Evolutionary conservation across 1,139 yeast genomes (phyloP).

Genomic region (Geotrichum fermentans): DNA sequence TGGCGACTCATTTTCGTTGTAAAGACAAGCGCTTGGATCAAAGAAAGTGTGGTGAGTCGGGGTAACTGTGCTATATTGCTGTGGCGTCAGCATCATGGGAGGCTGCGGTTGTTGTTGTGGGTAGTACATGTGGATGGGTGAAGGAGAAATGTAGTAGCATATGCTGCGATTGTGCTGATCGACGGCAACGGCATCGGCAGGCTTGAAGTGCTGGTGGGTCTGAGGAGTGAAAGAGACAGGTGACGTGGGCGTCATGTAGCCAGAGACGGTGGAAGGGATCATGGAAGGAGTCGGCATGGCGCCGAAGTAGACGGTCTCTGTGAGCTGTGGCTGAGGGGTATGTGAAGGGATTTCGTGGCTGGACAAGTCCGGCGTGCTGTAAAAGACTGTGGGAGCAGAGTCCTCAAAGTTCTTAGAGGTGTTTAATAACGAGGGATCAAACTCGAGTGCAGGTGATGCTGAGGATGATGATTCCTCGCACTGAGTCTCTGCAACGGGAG

Average conservation of each 20-base stretch:
- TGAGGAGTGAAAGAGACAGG: background rate
- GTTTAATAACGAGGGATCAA: slow-evolving; percentile 6
- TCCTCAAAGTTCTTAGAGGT: slow-evolving; percentile 8
- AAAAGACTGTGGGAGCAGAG: background rate
- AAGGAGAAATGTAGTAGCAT: slow-evolving; percentile 6
- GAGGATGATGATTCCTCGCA: too few relatives aligned
- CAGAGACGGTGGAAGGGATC: slow-evolving; percentile 1
- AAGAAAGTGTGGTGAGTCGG: background rate
- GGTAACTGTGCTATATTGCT: slow-evolving; percentile 1
- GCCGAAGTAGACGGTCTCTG: slow-evolving; percentile 5
- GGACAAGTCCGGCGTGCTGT: slow-evolving; percentile 6
- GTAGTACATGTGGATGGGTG: slow-evolving; percentile 2
- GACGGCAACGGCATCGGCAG: background rate
- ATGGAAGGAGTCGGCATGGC: slow-evolving; percentile 10
- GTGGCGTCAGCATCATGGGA: slow-evolving; percentile 8
- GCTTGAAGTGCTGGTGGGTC: slow-evolving; percentile 1
- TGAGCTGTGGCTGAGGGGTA: background rate
- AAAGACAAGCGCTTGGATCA: slow-evolving; percentile 1
- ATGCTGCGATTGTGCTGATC: background rate
- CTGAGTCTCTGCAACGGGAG: too few relatives aligned
- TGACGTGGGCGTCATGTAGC: slow-evolving; percentile 12
- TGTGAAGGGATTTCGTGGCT: background rate
- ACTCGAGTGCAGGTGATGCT: too few relatives aligned
- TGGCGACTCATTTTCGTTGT: slow-evolving; percentile 4
- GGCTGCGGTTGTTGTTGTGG: background rate